Evolutionary conservation across 257 asterid species (phyloP), one percentile per base, ranked within the genome.

Genomic region (Solanum pennellii): DNA sequence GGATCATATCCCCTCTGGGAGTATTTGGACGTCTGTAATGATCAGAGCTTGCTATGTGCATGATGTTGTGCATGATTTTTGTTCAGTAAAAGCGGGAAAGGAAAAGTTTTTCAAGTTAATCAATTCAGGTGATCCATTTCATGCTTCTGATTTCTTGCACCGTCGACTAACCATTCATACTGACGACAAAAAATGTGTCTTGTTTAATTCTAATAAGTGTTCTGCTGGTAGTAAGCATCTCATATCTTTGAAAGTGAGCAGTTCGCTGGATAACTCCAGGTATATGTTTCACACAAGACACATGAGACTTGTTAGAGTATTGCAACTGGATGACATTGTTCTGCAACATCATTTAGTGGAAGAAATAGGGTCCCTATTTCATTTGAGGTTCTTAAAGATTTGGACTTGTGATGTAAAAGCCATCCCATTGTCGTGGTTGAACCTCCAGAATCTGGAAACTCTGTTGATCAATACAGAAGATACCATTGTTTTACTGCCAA

Each of bases 51-150:
- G 93, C 44, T 29, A 41, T 18, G 77, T 86, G 29, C 92, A 90
- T 41, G 90, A 90, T 79, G 59, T 88, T 23, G 37, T 90, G 88
- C 76, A 85, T 5, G 86, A 86, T 5, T 62, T 87, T 35, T 85
- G 88, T 72, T 60, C 84, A 83, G 86, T 87, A 77, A 90, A 76
- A 82, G 85, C 83, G 39, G 77, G 85, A 73, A 88, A 87, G 56
- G 79, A 47, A 60, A 85, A 3, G 9, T 74, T 68, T 39, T n/a
- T 66, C 31, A 33, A 42, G 62, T 60, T 65, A 33, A 33, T 71
- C 33, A 59, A 35, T 14, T 21, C 73, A 45, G 56, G 20, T 44
- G 14, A 7, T 79, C 37, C 84, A 79, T 29, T 79, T 44, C 59
- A 79, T 79, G 31, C 20, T 41, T 41, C 84, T 3, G 39, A n/a